Evolutionary conservation across 139 green algal genomes (phyloP), one percentile per base, ranked within the genome.

Genomic region (Chlorella sp.): DNA sequence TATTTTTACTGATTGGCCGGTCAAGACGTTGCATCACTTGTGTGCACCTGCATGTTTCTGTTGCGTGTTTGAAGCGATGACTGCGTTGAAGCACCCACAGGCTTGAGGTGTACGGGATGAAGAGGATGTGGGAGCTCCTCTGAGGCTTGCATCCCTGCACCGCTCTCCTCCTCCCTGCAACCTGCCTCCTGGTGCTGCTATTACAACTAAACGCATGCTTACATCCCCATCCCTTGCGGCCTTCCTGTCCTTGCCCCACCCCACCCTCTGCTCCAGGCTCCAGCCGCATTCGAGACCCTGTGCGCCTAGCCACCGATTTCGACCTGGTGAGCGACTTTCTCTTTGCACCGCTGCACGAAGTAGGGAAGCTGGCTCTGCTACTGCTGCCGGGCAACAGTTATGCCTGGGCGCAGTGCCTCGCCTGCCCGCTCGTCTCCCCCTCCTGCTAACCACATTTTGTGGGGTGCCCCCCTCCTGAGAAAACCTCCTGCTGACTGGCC

Each of bases 321-420:
- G 94, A 97, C 77, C 77, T 98, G 3, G 93, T 97, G 57, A 79
- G 96, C n/a, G n/a, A n/a, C n/a, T n/a, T n/a, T n/a, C n/a, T n/a
- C n/a, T n/a, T n/a, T n/a, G n/a, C n/a, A n/a, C n/a, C n/a, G n/a
- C n/a, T n/a, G n/a, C 93, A 36, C 1, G 61, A 32, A 5, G 60
- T 7, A 1, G 34, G 34, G 64, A 1, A 39, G 95, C 36, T 15
- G 36, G 2, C n/a, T 79, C 14, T 79, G 37, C 30, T 40, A 26
- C 11, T 21, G 73, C 12, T 11, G n/a, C n/a, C n/a, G 48, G 48
- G 48, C 7, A 9, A 5, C 9, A 57, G 48, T 5, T 57, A 57
- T 57, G 64, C 21, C 11, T 2, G 64, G 64, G 64, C 64, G 64
- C 64, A 73, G 5, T 14, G 24, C 24, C 64, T 73, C 22, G 22